Conservation (phyloP, 2,329 filamentous ascomycete genomes). For the Tolypocladium sp. region DNA sequence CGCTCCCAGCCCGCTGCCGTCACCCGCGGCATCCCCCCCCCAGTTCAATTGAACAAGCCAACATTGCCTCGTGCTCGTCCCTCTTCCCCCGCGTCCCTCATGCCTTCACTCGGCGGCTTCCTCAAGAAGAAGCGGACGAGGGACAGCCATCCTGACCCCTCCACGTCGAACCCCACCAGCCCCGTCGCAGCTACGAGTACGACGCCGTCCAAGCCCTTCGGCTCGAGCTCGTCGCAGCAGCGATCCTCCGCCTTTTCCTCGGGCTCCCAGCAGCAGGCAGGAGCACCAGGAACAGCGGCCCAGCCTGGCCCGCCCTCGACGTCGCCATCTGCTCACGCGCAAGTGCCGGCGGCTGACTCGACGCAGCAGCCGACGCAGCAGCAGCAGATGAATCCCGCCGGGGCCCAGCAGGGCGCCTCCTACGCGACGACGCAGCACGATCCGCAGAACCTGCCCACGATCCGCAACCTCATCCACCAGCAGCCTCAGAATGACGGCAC, state of each 20-base stretch:
- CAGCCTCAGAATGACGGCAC: conserved; percentile 32
- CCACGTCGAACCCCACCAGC: conserved; percentile 56
- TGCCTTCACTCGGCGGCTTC: conserved; percentile 93
- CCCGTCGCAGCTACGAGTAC: conserved; percentile 52
- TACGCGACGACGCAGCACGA: conserved; percentile 28
- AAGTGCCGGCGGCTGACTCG: conserved; percentile 12
- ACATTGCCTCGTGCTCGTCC: neutral
- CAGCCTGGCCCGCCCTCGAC: conserved; percentile 7
- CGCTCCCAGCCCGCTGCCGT: neutral
- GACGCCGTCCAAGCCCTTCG: conserved; percentile 39
- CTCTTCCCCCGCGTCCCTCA: conserved; percentile 26
- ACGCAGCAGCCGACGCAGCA: conserved; percentile 13
- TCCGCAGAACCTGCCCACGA: conserved; percentile 66
- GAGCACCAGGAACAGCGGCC: conserved; percentile 3
- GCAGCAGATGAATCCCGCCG: conserved; percentile 13
- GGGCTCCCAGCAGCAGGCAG: conserved; percentile 7
- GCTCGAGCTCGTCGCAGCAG: conserved; percentile 20
- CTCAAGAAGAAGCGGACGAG: conserved; percentile 98
- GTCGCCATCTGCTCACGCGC: conserved; percentile 8
- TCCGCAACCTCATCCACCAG: conserved; percentile 72
- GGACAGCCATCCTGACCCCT: conserved; percentile 68
- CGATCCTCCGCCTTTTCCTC: conserved; percentile 14
- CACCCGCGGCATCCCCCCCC: neutral
- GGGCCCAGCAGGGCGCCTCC: conserved; percentile 14
- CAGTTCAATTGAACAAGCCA: conserved; percentile 1